phyloP scores from a whole-genome alignment of 257 asterid species.

The Leonotis leonurus region DNA sequence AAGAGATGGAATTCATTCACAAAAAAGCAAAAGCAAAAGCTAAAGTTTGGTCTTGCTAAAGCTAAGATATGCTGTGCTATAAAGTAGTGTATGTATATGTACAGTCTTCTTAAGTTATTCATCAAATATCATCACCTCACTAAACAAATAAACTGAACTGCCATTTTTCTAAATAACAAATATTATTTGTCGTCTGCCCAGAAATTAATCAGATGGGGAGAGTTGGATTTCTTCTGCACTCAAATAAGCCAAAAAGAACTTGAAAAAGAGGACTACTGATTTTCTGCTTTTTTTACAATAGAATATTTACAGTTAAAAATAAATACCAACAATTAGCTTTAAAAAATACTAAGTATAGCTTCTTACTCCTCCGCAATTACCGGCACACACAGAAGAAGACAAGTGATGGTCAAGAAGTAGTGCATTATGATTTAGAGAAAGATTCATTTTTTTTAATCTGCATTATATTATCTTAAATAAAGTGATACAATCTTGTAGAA shows the following conservation, averaged over 20 bases:
- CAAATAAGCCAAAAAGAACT: not conserved
- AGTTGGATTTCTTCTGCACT: not conserved
- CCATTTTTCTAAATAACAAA: not conserved
- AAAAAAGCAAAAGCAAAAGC: constrained; percentile 40
- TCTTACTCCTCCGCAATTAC: not conserved
- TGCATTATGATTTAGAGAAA: not conserved
- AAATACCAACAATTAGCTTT: not conserved
- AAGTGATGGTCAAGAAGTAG: not conserved
- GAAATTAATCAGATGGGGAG: not conserved
- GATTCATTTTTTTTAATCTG: not conserved
- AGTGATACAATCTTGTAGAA: not conserved
- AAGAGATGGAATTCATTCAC: constrained; percentile 15
- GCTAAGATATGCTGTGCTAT: constrained; percentile 38
- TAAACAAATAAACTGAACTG: not conserved
- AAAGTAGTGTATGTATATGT: constrained; percentile 29
- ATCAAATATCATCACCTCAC: not conserved
- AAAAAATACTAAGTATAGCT: not conserved
- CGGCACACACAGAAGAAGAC: not conserved
- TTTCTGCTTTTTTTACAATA: not conserved
- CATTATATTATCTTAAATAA: not conserved
- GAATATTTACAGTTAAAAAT: not conserved
- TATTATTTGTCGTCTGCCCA: not conserved
- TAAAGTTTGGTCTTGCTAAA: constrained; percentile 34
- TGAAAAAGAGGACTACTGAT: not conserved
- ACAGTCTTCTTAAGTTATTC: not conserved